Evolutionary conservation across 2,329 filamentous ascomycete species (phyloP).

Genomic region (Bisporella sp.): DNA sequence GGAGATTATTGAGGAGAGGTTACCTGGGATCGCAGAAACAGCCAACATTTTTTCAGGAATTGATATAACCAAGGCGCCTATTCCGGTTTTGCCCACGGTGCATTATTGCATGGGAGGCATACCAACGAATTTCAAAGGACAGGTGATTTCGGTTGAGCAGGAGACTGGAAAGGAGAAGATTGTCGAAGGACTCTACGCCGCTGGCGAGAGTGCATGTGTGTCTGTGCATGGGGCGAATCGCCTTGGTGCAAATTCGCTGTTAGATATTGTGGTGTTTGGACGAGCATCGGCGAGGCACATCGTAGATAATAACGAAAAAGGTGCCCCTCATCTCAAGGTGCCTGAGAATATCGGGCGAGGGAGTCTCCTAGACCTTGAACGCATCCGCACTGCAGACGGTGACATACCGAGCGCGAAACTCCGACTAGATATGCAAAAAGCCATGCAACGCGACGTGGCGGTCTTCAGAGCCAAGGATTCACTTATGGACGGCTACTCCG

Average conservation of each 20-base stretch:
- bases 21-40: conserved; percentile 44
- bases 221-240: conserved; percentile 42
- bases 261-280: conserved; percentile 43
- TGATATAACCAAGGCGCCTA: conserved; percentile 39
- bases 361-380: conserved; percentile 76
- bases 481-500: conserved; percentile 86
- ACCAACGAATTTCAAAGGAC: conserved; percentile 41
- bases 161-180: conserved; percentile 31
- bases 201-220: conserved; percentile 41
- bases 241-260: conserved; percentile 39
- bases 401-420: conserved; percentile 74
- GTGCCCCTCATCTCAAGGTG: conserved; percentile 57
- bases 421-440: conserved; percentile 90
- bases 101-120: conserved; percentile 46
- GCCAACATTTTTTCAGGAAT: conserved; percentile 42
- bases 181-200: conserved; percentile 40
- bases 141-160: conserved; percentile 35
- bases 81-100: conserved; percentile 43
- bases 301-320: conserved; percentile 49
- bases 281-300: conserved; percentile 83
- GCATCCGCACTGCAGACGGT: conserved; percentile 26
- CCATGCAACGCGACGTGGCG: conserved; percentile 94
- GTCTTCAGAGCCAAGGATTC: conserved; percentile 87
- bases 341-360: conserved; percentile 60
- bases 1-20: conserved; percentile 38